Base-by-base conservation (phyloP, 495 filamentous ascomycete species). In the Chaetomidium leptoderma region DNA sequence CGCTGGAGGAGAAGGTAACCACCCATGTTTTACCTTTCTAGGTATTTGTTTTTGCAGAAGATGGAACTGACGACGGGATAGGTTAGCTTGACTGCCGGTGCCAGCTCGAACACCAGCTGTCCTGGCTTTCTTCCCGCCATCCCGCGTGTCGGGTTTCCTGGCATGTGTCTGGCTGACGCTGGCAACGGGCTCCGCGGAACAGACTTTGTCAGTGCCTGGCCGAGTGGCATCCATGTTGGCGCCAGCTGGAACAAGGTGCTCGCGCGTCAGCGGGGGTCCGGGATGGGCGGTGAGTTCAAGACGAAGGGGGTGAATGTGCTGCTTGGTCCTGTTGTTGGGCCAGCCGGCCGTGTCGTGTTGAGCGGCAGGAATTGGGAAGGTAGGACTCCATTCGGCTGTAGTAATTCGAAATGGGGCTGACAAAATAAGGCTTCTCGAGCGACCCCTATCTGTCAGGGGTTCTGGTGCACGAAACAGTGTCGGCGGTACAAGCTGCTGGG, bases 241-340 rank as follows among this genome's bases (percentile, higher is more conserved):
- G 79, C 78, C 37, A 75, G 76, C 53, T 85, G 83, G 82, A 83
- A 86, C 62, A 74, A 73, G 43, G 65, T 71, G 1, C 72, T 87
- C 16, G 71, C 82, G 24, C 63, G 72, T 21, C 55, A 77, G 50
- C 63, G 81, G 44, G 84, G 72, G 0, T 39, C 66, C 2, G 71
- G 76, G 4, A 83, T 87, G 76, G 83, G 78, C 14, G 70, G 66
- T 1, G 83, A 86, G 64, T 87, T 81, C 67, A 76, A 73, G 24
- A 71, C 66, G 2, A 81, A 89, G 66, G 86, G 86, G 0, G 79
- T 89, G 7, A 83, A 89, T 65, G 75, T 90, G 19, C 73, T 81
- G 4, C 72, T 89, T 16, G 86, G 86, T 0, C 87, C 86, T 6
- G 83, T 88, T 10, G 79, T 83, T 53, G 82, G 81, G 0, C 81